Evolutionary conservation across 805 yeast genomes (phyloP), one percentile per base, ranked within the genome.

Genomic region (Candida chilensis): DNA sequence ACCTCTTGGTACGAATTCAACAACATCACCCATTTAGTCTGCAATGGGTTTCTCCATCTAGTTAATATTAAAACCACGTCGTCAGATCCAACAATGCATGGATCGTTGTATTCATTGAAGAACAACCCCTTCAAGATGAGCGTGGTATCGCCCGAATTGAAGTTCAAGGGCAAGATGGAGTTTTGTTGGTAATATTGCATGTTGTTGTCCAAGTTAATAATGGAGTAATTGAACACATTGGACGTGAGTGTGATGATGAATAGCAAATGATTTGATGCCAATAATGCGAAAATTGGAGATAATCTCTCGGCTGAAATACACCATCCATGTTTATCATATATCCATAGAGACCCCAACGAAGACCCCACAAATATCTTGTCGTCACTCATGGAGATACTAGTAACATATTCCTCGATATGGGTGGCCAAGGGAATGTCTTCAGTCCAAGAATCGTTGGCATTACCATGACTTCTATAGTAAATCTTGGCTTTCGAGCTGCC

Each of bases 51-150:
- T 41, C 96, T 66, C 95, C 96, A 90, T 39, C 78, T 73, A 16
- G 78, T 64, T 14, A 92, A 58, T 0, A 85, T 72, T 19, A 82
- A 52, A 22, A 92, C 61, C 8, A 77, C 69, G 37, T 86, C 86
- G 38, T 79, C 87, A 19, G 66, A 60, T n/a, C 94, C 95, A 32
- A 78, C 81, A 5, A 88, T 50, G 38, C 92, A 82, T 1, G 98
- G 98, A 50, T 90, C 96, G 14, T 95, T 95, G 44, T 72, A 78
- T 27, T 78, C 78, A 26, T 85, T 80, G 61, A 90, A 92, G 46
- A 92, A 87, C n/a, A 84, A 50, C 3, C 88, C 79, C 38, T 71
- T 74, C 39, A 81, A 52, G n/a, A n/a, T n/a, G n/a, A n/a, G n/a
- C n/a, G 38, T 26, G 15, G 58, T 52, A 29, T 39, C 51, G 36